Conservation (phyloP, 148 eudicot species). For the Silene latifolia region DNA sequence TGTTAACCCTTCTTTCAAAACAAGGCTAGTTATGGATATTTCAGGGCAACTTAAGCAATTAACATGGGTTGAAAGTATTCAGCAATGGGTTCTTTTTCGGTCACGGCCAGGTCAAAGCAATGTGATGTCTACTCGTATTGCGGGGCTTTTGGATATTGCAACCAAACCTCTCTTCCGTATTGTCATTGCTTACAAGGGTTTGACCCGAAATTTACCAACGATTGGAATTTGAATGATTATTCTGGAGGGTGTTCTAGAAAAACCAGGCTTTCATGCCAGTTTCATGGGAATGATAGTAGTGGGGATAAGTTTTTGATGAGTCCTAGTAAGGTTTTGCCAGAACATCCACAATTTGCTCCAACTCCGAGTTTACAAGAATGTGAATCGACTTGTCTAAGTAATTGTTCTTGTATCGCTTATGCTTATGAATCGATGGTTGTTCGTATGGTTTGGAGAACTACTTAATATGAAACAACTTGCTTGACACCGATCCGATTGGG, state of each 20-base stretch:
- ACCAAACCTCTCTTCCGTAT: slow-evolving; percentile 32
- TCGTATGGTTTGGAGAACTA: slow-evolving; percentile 41
- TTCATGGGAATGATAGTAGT: slow-evolving; percentile 12
- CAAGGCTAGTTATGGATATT: slow-evolving; percentile 50
- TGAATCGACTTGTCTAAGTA: slow-evolving; percentile 34
- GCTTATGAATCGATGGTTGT: slow-evolving; percentile 39
- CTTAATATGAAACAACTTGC: slow-evolving; percentile 40
- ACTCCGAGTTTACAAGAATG: slow-evolving; percentile 37
- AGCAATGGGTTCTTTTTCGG: slow-evolving; percentile 49
- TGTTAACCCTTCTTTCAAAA: slow-evolving; percentile 31
- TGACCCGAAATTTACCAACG: slow-evolving; percentile 15
- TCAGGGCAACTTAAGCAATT: slow-evolving; percentile 47
- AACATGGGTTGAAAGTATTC: slow-evolving; percentile 30
- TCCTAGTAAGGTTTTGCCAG: slow-evolving; percentile 32
- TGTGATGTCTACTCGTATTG: slow-evolving; percentile 52
- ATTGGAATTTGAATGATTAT: slow-evolving; percentile 44
- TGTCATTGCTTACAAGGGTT: slow-evolving; percentile 48
- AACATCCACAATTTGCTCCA: slow-evolving; percentile 21
- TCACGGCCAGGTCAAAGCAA: slow-evolving; percentile 54
- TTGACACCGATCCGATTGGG: slow-evolving; percentile 36
- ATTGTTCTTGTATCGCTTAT: slow-evolving; percentile 58
- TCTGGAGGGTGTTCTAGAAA: slow-evolving; percentile 50
- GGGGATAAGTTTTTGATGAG: slow-evolving; percentile 30
- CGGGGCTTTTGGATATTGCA: slow-evolving; percentile 48
- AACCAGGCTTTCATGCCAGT: slow-evolving; percentile 30